Evolutionary conservation across 2,329 filamentous ascomycete genomes (phyloP).

Genomic region (Cladosporium sp.): DNA sequence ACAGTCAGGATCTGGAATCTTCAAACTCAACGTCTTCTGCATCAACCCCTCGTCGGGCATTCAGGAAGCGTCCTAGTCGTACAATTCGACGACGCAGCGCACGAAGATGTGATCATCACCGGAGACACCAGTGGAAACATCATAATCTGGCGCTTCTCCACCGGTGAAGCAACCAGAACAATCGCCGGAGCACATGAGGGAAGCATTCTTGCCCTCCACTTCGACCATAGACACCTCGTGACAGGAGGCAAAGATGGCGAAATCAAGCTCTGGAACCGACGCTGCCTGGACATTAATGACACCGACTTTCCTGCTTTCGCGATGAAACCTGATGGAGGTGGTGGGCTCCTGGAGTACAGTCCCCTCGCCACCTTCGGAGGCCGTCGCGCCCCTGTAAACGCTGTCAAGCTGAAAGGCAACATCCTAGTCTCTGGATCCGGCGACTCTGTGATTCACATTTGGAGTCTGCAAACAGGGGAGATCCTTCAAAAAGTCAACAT

Average conservation of each 20-base stretch:
- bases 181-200: constrained; percentile 10
- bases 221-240: constrained; percentile 14
- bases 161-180: constrained; percentile 4
- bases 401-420: constrained; percentile 1
- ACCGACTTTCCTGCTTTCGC: not conserved
- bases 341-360: not conserved
- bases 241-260: constrained; percentile 15
- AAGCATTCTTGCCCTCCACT: constrained; percentile 12
- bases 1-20: constrained; percentile 18
- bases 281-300: not conserved
- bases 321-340: not conserved
- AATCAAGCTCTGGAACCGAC: constrained; percentile 16
- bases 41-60: constrained; percentile 7
- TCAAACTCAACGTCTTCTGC: constrained; percentile 4
- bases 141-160: constrained; percentile 21
- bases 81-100: constrained; percentile 8
- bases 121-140: constrained; percentile 20
- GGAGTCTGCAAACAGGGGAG: constrained; percentile 7
- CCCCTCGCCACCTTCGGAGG: not conserved
- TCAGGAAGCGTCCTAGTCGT: constrained; percentile 13
- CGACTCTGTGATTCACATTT: constrained; percentile 12
- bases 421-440: constrained; percentile 9
- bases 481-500: constrained; percentile 1
- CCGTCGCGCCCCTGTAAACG: constrained; percentile 17
- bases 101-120: constrained; percentile 20